Percentiles rank a stretch among this genome's conserved stretches.
phyloP scores from a whole-genome alignment of 345 rosid genomes.

The Eucalyptus caleyi region DNA sequence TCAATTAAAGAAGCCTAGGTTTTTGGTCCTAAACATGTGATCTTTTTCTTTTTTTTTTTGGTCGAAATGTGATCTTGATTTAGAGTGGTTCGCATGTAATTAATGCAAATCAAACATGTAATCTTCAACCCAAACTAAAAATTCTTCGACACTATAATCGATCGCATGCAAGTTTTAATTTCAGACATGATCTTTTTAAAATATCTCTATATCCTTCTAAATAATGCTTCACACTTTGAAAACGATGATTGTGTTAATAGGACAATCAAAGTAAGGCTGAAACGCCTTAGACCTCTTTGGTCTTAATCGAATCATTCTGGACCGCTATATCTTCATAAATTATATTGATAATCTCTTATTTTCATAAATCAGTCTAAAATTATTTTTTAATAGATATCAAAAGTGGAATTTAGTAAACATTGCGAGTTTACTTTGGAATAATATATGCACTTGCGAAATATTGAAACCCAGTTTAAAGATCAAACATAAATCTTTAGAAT shows the following conservation, averaged over 20 bases:
- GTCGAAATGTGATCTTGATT: background rate
- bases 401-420: background rate
- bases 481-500: background rate
- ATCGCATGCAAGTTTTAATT: background rate
- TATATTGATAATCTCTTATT: background rate
- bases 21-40: background rate
- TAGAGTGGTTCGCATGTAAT: background rate
- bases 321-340: accelerated
- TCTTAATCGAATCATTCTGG: background rate
- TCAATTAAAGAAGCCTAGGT: background rate
- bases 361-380: background rate
- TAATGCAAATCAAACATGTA: background rate
- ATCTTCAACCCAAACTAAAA: background rate
- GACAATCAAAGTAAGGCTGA: accelerated
- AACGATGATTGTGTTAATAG: accelerated
- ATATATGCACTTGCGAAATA: background rate
- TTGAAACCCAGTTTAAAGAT: background rate
- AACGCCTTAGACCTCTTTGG: background rate
- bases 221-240: background rate
- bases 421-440: background rate
- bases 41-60: background rate
- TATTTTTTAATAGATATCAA: background rate
- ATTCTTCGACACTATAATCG: accelerated
- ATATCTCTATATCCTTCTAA: background rate
- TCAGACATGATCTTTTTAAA: accelerated